Percentiles rank a stretch among this genome's conserved stretches.
These are phyloP conservation scores for Pseudohalonectria lignicola DNA, from an alignment of 2,329 filamentous ascomycete genomes.

Conservation along the genomic window DNA sequence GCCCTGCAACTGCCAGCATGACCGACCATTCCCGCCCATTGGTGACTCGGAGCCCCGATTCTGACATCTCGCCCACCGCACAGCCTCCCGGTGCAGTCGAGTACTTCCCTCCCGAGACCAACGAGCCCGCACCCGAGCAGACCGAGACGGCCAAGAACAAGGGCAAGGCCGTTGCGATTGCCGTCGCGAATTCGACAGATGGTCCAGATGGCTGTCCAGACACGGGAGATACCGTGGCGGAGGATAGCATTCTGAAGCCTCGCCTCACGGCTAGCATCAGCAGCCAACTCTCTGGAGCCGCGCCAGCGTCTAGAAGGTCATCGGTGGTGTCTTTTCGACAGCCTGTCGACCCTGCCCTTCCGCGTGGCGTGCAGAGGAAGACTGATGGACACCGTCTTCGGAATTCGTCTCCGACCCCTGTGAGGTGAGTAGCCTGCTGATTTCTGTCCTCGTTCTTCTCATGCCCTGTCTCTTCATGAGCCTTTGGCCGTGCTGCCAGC, in stretches of 20 bases:
- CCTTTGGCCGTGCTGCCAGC: too few species aligned
- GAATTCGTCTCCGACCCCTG: conserved; percentile 30
- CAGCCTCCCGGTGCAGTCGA: conserved; percentile 13
- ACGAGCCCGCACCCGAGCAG: conserved; percentile 5
- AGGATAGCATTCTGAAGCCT: too few species aligned
- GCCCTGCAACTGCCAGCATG: too few species aligned
- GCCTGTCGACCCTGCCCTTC: conserved; percentile 30
- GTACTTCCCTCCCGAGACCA: conserved; percentile 13
- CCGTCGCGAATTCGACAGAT: too few species aligned
- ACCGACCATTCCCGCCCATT: conserved; percentile 8
- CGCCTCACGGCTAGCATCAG: conserved; percentile 1
- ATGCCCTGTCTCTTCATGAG: not conserved
- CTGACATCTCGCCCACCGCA: conserved; percentile 31
- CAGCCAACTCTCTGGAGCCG: not conserved
- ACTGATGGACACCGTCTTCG: conserved; percentile 23
- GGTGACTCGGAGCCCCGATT: conserved; percentile 22
- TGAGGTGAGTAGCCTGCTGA: conserved; percentile 27
- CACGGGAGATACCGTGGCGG: too few species aligned
- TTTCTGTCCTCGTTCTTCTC: not conserved
- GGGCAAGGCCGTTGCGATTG: too few species aligned
- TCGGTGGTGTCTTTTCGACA: conserved; percentile 35
- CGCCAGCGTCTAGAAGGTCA: conserved; percentile 25
- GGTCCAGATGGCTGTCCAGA: too few species aligned
- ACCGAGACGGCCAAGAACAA: not conserved
- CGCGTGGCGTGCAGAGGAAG: conserved; percentile 32